Base-by-base conservation (phyloP, 306 rosid genomes). In the Echinosophora koreensis region DNA sequence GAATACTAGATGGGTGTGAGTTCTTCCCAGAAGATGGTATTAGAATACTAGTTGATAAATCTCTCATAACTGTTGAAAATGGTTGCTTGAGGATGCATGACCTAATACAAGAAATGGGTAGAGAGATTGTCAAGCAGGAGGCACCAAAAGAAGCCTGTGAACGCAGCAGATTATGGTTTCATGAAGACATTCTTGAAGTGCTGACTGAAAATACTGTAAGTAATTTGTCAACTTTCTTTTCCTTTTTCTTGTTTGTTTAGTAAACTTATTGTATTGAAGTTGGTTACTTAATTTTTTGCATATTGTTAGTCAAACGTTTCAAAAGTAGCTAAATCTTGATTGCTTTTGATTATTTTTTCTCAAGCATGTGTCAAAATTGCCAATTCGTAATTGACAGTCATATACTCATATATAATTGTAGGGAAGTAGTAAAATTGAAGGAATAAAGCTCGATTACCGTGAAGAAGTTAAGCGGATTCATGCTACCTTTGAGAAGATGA, bases 141-240 rank as follows among this genome's bases (percentile, higher is more conserved):
- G 62, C 62, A 5, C 34, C 62, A 57, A 0, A 4, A 30, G 32
- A 50, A 30, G 32, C 10, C 11, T 13, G 60, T 15, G 37, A 32
- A 46, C 22, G 49, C 50, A 61, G 71, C 61, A 61, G 70, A 74
- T 61, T 74, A 61, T 74, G 79, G 71, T 9, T 8, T 57, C n/a
- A 57, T 57, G 14, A 57, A 57, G 62, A 57, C 8, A 8, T 57
- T 57, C 5, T 57, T 10, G n/a, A 10, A 7, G n/a, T 57, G 8
- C 13, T 57, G 6, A 27, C 32, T 7, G 37, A 22, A 22, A 57
- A 22, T 57, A 17, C 62, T 8, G 62, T 57, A 27, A 57, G 62
- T 22, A 22, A 4, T 7, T 18, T 57, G 4, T 57, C 37, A 17
- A 9, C 13, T 22, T 27, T 57, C 12, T 18, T 44, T 44, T 9